Conservation (phyloP, 306 rosid genomes). For the Casuarina cunninghamiana region DNA sequence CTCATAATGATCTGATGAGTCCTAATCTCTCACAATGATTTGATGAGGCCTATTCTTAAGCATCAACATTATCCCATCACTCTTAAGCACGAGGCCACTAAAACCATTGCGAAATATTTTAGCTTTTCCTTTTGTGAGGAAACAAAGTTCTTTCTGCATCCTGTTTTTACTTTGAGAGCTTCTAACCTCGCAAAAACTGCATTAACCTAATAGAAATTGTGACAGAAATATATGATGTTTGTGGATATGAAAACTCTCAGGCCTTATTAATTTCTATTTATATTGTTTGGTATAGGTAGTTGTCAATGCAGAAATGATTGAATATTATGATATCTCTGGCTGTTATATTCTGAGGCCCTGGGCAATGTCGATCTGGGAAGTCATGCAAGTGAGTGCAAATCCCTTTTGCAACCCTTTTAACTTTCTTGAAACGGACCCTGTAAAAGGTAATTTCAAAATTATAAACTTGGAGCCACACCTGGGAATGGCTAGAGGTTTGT, state of each 20-base stretch:
- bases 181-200: background rate
- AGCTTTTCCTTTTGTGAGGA: background rate
- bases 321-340: slow-evolving; percentile 93
- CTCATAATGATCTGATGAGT: background rate
- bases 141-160: background rate
- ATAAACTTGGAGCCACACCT: background rate
- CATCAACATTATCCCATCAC: too few relatives aligned
- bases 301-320: slow-evolving; percentile 91
- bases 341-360: slow-evolving; percentile 96
- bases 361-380: slow-evolving; percentile 91
- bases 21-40: too few relatives aligned
- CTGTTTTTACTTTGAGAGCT: background rate
- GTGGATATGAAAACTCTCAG: background rate
- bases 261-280: background rate
- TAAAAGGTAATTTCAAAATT: background rate
- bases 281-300: slow-evolving; percentile 57
- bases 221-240: slow-evolving; percentile 4
- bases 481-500: slow-evolving; percentile 2
- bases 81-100: too few relatives aligned
- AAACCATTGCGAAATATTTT: background rate
- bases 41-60: too few relatives aligned
- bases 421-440: background rate
- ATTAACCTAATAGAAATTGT: background rate
- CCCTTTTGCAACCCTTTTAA: background rate
- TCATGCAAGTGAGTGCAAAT: slow-evolving; percentile 71